Base-by-base conservation (phyloP, 2,329 filamentous ascomycete species). In the Cladosporium sp. region DNA sequence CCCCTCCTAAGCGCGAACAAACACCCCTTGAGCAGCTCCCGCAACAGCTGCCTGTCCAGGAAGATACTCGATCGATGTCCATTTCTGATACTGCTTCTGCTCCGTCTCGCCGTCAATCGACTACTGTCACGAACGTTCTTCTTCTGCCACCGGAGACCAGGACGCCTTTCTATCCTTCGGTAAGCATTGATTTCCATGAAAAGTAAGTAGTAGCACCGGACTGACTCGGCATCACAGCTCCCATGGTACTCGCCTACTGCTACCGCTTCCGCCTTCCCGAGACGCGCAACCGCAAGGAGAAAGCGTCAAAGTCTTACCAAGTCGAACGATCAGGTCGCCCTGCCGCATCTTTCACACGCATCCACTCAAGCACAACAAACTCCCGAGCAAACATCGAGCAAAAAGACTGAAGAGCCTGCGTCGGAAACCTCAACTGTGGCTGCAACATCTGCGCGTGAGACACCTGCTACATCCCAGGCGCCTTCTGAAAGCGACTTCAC, bases 211-310 rank as follows among this genome's bases (percentile, higher is more conserved):
- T 15, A 11, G 39, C 52, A 20, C 34, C 39, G 19, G 19, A 17
- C 37, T 45, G 39, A 34, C 37, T 15, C 27, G 4, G 15, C 29
- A 29, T 37, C 27, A n/a, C 56, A 79, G 74, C 67, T 84, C 17
- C 82, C 82, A 9, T 84, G 81, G 81, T 72, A 80, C 29, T 84
- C 80, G 11, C 73, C 77, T 22, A 73, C 77, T 13, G 75, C 78
- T 17, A 68, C 54, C 24, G 50, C 53, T 18, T 43, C 67, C 24
- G 67, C 73, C 2, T 84, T 84, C 59, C 80, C 81, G 3, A 65
- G 74, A 13, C 72, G 74, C 61, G 71, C 72, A 43, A 70, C 73
- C 12, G 68, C 70, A 47, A 73, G 74, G 58, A 73, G 77, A 45
- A 64, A 69, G 56, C 64, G 70, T 51, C 62, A 65, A 44, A 68